Evolutionary conservation across 129 eudicot genomes (phyloP).

Genomic region (Solidago caesia): DNA sequence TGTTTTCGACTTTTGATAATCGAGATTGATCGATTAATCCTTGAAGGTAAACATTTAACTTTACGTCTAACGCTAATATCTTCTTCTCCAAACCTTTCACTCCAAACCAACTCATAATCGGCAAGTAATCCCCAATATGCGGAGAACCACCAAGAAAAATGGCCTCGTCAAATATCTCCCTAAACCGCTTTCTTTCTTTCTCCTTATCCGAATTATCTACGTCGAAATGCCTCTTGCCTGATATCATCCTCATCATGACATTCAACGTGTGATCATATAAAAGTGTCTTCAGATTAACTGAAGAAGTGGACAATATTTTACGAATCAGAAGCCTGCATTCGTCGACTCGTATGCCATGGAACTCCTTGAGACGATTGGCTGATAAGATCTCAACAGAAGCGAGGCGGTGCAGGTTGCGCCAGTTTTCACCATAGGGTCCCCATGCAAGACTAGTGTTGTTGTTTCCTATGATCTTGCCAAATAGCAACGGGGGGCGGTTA

Average conservation of each 20-base stretch:
- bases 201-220: conserved; percentile 30
- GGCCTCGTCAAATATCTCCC: conserved; percentile 32
- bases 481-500: conserved; percentile 42
- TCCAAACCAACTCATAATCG: conserved; percentile 42
- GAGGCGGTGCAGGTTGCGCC: conserved; percentile 41
- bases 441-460: conserved; percentile 30
- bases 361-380: conserved; percentile 27
- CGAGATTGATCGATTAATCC: conserved; percentile 36
- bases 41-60: conserved; percentile 43
- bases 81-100: conserved; percentile 26
- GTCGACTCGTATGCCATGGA: conserved; percentile 25
- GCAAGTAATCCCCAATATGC: conserved; percentile 47
- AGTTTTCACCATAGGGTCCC: conserved; percentile 39
- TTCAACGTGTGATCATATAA: conserved; percentile 41
- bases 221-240: conserved; percentile 45
- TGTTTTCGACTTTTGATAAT: neutral
- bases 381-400: conserved; percentile 37
- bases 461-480: conserved; percentile 30
- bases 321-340: conserved; percentile 17
- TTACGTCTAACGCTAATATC: conserved; percentile 26
- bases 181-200: conserved; percentile 36
- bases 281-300: conserved; percentile 35
- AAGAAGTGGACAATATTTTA: neutral
- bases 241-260: conserved; percentile 57
- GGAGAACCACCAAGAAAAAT: conserved; percentile 20